Base-by-base conservation (phyloP, 768 basidiomycete genomes). In the Mycena crocata region DNA sequence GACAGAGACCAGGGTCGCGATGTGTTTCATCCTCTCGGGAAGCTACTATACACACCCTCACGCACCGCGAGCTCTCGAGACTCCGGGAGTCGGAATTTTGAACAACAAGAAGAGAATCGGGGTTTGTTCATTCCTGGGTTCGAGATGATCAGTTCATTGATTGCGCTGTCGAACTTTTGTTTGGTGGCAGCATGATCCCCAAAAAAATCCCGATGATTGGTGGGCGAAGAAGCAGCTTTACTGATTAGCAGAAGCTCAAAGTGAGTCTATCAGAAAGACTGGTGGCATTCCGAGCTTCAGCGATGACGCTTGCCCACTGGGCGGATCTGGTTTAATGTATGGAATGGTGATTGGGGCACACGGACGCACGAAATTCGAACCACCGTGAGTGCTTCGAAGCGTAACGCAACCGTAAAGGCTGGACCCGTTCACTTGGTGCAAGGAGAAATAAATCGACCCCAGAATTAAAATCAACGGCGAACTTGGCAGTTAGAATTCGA, bases 201-300 rank as follows among this genome's bases (percentile, higher is more conserved):
- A 39, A 50, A 46, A 64, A 54, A 24, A 51, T 14, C 32, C 39
- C 58, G 59, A 67, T 49, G 66, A 66, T 66, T 60, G 44, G 58
- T 66, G 64, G 57, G 59, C 58, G n/a, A 24, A 66, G 65, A 66
- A 66, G 57, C 57, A 34, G 13, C 30, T 37, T n/a, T n/a, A n/a
- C n/a, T n/a, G n/a, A n/a, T n/a, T 24, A 26, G 32, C 14, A 55
- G 56, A 58, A 66, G 50, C 51, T n/a, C n/a, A 40, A 14, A 21
- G 19, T 21, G 51, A 57, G 45, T 60, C 52, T 35, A 67, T 67
- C 66, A 67, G 66, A 67, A 67, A 67, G 45, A 59, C 64, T 66
- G 57, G 31, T 52, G 66, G 45, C 40, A 31, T 40, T 23, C 34
- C 51, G 46, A 26, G 50, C 8, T 44, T 60, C 40, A 51, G n/a